These are phyloP conservation scores for Kwoniella newhampshirensis DNA, from an alignment of 768 basidiomycete genomes.

Conservation along the genomic window DNA sequence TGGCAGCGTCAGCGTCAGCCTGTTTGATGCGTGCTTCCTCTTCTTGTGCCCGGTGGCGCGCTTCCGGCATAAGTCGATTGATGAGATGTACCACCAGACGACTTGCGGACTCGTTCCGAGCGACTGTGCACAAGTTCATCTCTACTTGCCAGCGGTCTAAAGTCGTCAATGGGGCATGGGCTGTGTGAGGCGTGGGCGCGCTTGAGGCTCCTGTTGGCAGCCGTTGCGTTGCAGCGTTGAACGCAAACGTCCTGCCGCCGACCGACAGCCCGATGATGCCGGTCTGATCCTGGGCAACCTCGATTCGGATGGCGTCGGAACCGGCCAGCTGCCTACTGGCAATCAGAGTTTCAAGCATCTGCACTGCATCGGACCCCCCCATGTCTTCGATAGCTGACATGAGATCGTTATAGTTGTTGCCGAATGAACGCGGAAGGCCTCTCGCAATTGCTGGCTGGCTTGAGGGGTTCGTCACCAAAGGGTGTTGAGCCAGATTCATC, in stretches of 20 bases:
- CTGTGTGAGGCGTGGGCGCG: constrained; percentile 16
- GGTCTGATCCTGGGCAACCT: constrained; percentile 59
- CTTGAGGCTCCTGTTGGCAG: not conserved
- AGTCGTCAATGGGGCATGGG: constrained; percentile 74
- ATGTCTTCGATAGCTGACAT: constrained; percentile 77
- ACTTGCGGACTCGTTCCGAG: constrained; percentile 65
- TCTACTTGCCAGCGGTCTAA: constrained; percentile 87
- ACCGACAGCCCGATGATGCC: constrained; percentile 29
- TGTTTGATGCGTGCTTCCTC: constrained; percentile 58
- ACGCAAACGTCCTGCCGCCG: constrained; percentile 15
- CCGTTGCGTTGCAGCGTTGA: constrained; percentile 9
- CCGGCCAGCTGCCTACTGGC: constrained; percentile 61
- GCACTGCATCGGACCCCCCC: constrained; percentile 75
- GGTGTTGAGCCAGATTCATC: constrained; percentile 66
- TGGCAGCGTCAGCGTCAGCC: constrained; percentile 47
- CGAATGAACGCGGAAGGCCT: constrained; percentile 57
- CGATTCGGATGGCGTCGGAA: constrained; percentile 72
- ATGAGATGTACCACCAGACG: constrained; percentile 71
- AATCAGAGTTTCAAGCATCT: constrained; percentile 80
- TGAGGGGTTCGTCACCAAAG: constrained; percentile 66
- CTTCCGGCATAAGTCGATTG: constrained; percentile 74
- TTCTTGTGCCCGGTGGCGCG: constrained; percentile 57
- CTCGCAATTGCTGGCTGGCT: constrained; percentile 57
- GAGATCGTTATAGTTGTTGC: constrained; percentile 58
- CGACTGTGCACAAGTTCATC: constrained; percentile 74